Evolutionary conservation across 768 basidiomycete species (phyloP).

Genomic region (Stropharia rugosoannulata): DNA sequence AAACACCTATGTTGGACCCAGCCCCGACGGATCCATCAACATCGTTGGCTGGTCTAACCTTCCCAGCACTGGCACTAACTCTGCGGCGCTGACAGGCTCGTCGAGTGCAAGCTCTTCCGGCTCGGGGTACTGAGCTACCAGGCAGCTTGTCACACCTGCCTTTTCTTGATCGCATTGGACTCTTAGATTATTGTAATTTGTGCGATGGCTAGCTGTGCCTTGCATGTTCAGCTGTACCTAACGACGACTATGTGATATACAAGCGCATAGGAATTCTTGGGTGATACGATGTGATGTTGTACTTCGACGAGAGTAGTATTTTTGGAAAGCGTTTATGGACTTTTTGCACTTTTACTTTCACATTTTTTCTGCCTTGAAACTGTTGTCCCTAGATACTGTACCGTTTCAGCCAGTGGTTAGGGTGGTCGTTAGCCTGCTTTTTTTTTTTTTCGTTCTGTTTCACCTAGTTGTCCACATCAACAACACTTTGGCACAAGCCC

Average conservation of each 20-base stretch:
- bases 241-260: neutral
- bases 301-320: neutral
- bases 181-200: slow-evolving; percentile 7
- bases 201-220: neutral
- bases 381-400: neutral
- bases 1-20: slow-evolving; percentile 40
- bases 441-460: slow-evolving; percentile 3
- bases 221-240: neutral
- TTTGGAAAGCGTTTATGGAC: neutral
- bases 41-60: slow-evolving; percentile 44
- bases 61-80: neutral
- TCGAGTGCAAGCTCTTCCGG: neutral
- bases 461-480: slow-evolving; percentile 10
- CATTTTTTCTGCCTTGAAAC: slow-evolving; percentile 3
- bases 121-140: neutral
- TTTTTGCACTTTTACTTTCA: slow-evolving; percentile 5
- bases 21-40: slow-evolving; percentile 38
- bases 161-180: neutral
- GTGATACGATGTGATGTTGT: neutral
- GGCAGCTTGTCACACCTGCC: neutral
- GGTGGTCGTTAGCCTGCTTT: neutral
- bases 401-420: neutral
- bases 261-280: neutral
- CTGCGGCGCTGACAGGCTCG: neutral
- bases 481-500: slow-evolving; percentile 20